Percentiles rank a stretch among this genome's conserved stretches.
phyloP scores from a whole-genome alignment of 495 filamentous ascomycete species.

The Talaromyces adpressus region DNA sequence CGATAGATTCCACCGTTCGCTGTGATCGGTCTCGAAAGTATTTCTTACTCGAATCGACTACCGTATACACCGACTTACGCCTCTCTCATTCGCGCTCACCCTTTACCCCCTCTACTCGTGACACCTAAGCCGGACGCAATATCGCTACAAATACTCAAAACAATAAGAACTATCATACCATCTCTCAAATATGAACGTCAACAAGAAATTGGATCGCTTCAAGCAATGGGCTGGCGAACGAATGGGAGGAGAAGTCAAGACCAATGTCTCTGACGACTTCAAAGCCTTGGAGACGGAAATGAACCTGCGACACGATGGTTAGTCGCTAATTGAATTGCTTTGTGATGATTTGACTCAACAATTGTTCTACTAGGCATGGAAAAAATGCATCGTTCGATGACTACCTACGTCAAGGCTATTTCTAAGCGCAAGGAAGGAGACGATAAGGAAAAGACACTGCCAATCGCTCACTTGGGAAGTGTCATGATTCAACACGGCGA shows the following conservation, averaged over 20 bases:
- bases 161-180: background rate
- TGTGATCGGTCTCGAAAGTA: background rate
- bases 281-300: constrained; percentile 90
- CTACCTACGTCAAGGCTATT: constrained; percentile 80
- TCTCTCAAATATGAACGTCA: constrained; percentile 65
- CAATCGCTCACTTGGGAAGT: constrained; percentile 73
- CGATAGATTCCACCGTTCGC: background rate
- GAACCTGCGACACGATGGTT: constrained; percentile 86
- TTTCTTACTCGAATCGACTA: background rate
- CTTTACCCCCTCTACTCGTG: background rate
- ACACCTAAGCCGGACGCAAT: background rate
- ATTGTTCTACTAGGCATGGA: constrained; percentile 66
- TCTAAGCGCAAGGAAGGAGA: constrained; percentile 79
- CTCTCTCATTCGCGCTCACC: background rate
- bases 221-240: constrained; percentile 98
- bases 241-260: constrained; percentile 92
- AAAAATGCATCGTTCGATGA: constrained; percentile 84
- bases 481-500: constrained; percentile 90
- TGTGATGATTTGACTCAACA: background rate
- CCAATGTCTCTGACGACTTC: constrained; percentile 85
- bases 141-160: background rate
- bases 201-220: constrained; percentile 92
- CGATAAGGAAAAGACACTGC: constrained; percentile 78
- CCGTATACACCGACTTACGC: background rate
- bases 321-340: constrained; percentile 7